Percentiles rank a stretch among this genome's conserved stretches.
Conservation (phyloP, 306 rosid species). For the Aeschynomene evenia region DNA sequence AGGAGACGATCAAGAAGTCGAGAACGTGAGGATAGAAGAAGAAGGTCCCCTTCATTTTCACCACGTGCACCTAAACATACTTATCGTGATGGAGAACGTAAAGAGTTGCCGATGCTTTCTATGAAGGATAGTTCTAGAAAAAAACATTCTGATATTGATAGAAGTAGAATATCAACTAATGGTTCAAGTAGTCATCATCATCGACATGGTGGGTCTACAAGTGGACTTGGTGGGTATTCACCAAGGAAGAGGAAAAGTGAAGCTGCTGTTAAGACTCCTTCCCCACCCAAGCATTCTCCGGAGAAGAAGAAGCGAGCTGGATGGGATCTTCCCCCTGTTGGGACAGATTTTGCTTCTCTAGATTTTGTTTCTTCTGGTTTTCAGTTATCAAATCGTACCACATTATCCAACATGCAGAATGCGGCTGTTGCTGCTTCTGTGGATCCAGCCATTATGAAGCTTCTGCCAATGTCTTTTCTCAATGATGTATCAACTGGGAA, state of each 20-base stretch:
- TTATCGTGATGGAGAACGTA: slow-evolving; percentile 38
- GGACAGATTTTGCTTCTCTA: slow-evolving; percentile 46
- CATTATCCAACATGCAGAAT: slow-evolving; percentile 49
- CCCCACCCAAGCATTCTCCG: slow-evolving; percentile 61
- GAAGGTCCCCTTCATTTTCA: slow-evolving; percentile 54
- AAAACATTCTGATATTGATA: slow-evolving; percentile 54
- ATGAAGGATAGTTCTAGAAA: slow-evolving; percentile 55
- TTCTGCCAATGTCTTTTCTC: slow-evolving; percentile 38
- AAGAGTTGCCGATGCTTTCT: slow-evolving; percentile 43
- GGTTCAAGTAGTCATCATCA: slow-evolving; percentile 65
- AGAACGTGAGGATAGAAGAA: slow-evolving; percentile 53
- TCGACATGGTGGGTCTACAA: slow-evolving; percentile 51
- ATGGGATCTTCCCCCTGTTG: slow-evolving; percentile 73
- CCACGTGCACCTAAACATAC: slow-evolving; percentile 46
- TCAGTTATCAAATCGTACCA: slow-evolving; percentile 44
- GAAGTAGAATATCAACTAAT: slow-evolving; percentile 55
- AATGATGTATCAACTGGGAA: slow-evolving; percentile 47
- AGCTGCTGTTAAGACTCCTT: slow-evolving; percentile 74
- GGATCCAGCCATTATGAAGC: slow-evolving; percentile 43
- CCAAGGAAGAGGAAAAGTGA: slow-evolving; percentile 91
- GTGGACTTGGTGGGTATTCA: slow-evolving; percentile 97
- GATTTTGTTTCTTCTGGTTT: slow-evolving; percentile 50
- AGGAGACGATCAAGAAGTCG: slow-evolving; percentile 67
- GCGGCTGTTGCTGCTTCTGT: slow-evolving; percentile 42
- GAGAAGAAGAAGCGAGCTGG: slow-evolving; percentile 80